Evolutionary conservation across 2,329 filamentous ascomycete species (phyloP).

Genomic region (Cladophialophora chaetospira): DNA sequence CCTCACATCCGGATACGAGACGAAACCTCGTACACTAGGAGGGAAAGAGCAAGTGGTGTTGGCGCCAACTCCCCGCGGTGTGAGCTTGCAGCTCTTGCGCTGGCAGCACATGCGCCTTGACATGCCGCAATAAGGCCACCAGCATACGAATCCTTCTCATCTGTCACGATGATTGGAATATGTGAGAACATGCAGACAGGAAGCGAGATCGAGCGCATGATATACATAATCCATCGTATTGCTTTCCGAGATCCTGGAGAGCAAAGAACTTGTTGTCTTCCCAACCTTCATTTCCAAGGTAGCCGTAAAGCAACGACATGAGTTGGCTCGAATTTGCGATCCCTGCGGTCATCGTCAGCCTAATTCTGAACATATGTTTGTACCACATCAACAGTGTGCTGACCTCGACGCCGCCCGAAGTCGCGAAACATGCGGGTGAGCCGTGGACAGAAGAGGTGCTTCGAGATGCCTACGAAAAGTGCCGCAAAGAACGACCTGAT

Average conservation of each 20-base stretch:
- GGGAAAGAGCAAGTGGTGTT: neutral
- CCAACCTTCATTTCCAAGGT: neutral
- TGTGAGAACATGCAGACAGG: too few relatives aligned
- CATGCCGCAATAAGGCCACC: too few relatives aligned
- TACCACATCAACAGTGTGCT: slow-evolving; percentile 10
- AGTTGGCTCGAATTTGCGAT: neutral
- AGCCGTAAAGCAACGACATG: neutral
- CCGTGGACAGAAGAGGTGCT: slow-evolving; percentile 41
- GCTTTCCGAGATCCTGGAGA: too few relatives aligned
- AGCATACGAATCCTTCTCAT: too few relatives aligned
- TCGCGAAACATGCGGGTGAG: slow-evolving; percentile 5
- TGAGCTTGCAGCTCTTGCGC: too few relatives aligned
- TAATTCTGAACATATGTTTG: neutral
- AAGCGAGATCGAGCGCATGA: too few relatives aligned
- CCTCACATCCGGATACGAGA: too few relatives aligned
- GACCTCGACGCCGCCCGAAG: neutral
- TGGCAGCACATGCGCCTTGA: too few relatives aligned
- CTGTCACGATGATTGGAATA: too few relatives aligned
- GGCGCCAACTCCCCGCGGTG: neutral
- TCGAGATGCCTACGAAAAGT: slow-evolving; percentile 37
- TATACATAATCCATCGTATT: too few relatives aligned
- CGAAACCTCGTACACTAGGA: neutral
- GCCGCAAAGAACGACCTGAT: slow-evolving; percentile 37
- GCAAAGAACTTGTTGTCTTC: neutral
- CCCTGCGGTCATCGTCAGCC: neutral